These are phyloP conservation scores for Mycena sp. DNA, from an alignment of 1,284 basidiomycete species.

Conservation along the genomic window DNA sequence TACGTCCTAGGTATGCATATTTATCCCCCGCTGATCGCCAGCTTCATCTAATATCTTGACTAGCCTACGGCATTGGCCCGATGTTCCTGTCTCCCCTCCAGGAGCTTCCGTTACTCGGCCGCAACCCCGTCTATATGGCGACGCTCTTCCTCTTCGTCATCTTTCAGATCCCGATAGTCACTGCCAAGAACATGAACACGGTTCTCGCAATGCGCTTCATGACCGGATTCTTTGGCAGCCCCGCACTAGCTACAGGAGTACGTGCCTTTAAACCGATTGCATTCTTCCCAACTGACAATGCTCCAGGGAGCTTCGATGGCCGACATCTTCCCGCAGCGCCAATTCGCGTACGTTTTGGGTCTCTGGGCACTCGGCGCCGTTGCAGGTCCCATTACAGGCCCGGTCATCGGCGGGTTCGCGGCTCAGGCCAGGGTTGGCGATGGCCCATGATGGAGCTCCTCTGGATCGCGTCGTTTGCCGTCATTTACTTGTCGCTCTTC, in stretches of 20 bases:
- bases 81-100: conserved; percentile 63
- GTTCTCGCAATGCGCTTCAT: conserved; percentile 73
- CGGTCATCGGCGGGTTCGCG: conserved; percentile 17
- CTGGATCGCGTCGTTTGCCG: conserved; percentile 56
- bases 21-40: conserved; percentile 36
- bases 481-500: conserved; percentile 44
- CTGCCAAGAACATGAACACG: conserved; percentile 61
- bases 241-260: conserved; percentile 45
- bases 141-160: conserved; percentile 62
- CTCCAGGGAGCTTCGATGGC: conserved; percentile 34
- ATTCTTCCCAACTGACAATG: not conserved
- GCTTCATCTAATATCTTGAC: not conserved
- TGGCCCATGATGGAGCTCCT: conserved; percentile 24
- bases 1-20: conserved; percentile 46
- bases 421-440: conserved; percentile 12
- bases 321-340: conserved; percentile 40
- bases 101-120: conserved; percentile 53
- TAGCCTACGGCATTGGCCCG: conserved; percentile 42
- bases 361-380: conserved; percentile 64
- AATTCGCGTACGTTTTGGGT: conserved; percentile 64
- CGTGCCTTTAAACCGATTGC: conserved; percentile 1
- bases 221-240: conserved; percentile 61
- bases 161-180: conserved; percentile 66
- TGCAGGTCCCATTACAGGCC: too few species aligned
- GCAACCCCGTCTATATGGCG: conserved; percentile 58